Conservation (phyloP, 1,284 basidiomycete genomes). For the Agroathelia rolfsii region DNA sequence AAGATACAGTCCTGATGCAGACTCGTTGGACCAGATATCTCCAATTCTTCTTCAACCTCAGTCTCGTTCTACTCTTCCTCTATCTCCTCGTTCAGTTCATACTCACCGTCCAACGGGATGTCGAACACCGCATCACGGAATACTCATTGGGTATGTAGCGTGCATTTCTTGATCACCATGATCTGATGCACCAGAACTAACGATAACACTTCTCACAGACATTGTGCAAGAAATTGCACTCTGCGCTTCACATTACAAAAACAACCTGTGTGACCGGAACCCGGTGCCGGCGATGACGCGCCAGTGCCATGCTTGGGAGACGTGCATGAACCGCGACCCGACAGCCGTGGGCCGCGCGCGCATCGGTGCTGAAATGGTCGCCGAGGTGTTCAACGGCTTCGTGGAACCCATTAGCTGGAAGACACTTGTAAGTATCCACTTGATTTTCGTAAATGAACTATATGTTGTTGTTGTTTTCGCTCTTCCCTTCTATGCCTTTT, state of each 20-base stretch:
- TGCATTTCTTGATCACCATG: neutral
- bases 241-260: conserved; percentile 71
- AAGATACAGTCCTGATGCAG: conserved; percentile 10
- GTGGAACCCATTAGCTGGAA: conserved; percentile 97
- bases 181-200: conserved; percentile 4
- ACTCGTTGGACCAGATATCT: conserved; percentile 54
- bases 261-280: conserved; percentile 72
- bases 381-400: conserved; percentile 92
- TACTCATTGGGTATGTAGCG: conserved; percentile 74
- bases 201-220: conserved; percentile 33
- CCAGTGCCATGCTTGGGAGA: conserved; percentile 83
- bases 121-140: conserved; percentile 80
- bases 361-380: conserved; percentile 90
- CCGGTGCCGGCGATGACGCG: conserved; percentile 78
- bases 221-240: conserved; percentile 84
- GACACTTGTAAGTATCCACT: conserved; percentile 59
- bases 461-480: conserved; percentile 10
- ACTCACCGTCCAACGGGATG: conserved; percentile 83
- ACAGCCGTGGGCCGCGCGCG: conserved; percentile 81
- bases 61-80: conserved; percentile 75
- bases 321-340: conserved; percentile 94
- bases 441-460: neutral
- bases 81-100: conserved; percentile 83
- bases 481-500: conserved; percentile 13
- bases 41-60: conserved; percentile 92